Conservation (phyloP, 1,284 basidiomycete species). For the Amylostereum areolatum region DNA sequence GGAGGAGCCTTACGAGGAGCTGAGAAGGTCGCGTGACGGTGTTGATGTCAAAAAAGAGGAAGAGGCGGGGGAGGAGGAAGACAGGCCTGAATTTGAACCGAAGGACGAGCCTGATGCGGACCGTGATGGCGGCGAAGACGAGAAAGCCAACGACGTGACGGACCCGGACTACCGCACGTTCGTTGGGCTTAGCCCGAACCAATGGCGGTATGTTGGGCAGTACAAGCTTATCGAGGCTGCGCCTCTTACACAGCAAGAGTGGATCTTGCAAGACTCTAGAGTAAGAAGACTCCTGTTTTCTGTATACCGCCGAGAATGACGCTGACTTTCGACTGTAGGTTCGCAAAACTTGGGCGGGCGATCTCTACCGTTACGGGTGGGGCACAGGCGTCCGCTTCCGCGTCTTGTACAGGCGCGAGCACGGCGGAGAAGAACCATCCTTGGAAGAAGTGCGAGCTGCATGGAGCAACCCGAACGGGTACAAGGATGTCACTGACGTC, state of each 20-base stretch:
- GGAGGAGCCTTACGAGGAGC: neutral
- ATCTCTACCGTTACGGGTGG: slow-evolving; percentile 1
- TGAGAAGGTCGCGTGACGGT: slow-evolving; percentile 3
- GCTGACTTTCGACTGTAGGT: slow-evolving; percentile 2
- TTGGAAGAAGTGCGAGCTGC: slow-evolving; percentile 8
- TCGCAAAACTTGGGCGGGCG: slow-evolving; percentile 7
- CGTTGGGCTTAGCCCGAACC: slow-evolving; percentile 3
- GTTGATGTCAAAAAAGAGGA: no score
- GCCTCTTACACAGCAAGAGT: slow-evolving; percentile 15
- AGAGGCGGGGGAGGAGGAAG: no score
- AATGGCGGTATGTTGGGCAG: slow-evolving; percentile 18
- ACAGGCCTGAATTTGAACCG: no score
- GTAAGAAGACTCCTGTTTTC: slow-evolving; percentile 4
- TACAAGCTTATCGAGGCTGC: slow-evolving; percentile 9
- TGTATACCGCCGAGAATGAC: neutral
- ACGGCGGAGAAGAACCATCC: slow-evolving; percentile 10
- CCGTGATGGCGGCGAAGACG: no score
- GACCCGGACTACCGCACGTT: slow-evolving; percentile 7
- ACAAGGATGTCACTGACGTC: slow-evolving; percentile 4
- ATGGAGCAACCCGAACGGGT: neutral
- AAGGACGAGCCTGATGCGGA: no score
- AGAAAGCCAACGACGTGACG: no score
- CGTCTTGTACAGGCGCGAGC: slow-evolving; percentile 7
- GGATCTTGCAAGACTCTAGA: slow-evolving; percentile 7
- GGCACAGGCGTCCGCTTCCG: slow-evolving; percentile 10